phyloP scores from a whole-genome alignment of 2,329 filamentous ascomycete species.

The Thermochaetoides dissita region DNA sequence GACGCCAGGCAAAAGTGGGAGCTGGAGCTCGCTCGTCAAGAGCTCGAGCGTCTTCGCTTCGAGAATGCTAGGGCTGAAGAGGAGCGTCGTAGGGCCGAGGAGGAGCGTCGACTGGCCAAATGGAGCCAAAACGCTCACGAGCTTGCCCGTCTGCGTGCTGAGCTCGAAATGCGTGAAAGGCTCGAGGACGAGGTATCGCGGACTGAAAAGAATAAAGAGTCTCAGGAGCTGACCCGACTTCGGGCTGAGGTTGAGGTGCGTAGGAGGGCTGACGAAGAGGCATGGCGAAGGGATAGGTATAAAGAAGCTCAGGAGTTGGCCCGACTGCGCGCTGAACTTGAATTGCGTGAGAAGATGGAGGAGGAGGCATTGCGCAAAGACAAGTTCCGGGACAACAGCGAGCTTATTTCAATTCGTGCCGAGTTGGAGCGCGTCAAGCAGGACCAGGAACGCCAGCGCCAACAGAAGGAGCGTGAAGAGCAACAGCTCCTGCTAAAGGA shows the following conservation, averaged over 20 bases:
- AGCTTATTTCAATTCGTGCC: slow-evolving; percentile 16
- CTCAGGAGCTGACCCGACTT: too few species aligned
- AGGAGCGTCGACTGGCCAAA: neutral
- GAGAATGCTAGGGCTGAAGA: slow-evolving; percentile 20
- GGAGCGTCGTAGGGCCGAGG: slow-evolving; percentile 23
- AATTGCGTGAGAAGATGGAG: slow-evolving; percentile 7
- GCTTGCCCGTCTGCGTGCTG: too few species aligned
- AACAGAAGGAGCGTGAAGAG: slow-evolving; percentile 12
- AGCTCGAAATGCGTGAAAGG: too few species aligned
- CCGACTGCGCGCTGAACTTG: slow-evolving; percentile 5
- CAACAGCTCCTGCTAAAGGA: slow-evolving; percentile 22
- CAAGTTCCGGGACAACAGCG: slow-evolving; percentile 9
- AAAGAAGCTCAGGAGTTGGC: slow-evolving; percentile 5
- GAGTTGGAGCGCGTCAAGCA: slow-evolving; percentile 33
- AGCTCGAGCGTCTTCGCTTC: slow-evolving; percentile 33
- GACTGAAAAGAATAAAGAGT: too few species aligned
- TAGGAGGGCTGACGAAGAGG: too few species aligned
- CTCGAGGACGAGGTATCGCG: too few species aligned
- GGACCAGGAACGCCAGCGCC: slow-evolving; percentile 6
- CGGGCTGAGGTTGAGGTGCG: too few species aligned
- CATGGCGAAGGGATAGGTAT: neutral
- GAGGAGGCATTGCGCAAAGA: slow-evolving; percentile 8
- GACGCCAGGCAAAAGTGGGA: slow-evolving; percentile 21
- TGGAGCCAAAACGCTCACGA: too few species aligned
- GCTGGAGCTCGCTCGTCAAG: slow-evolving; percentile 23